Evolutionary conservation across 257 asterid species (phyloP), one percentile per base, ranked within the genome.

Genomic region (Solanum etuberosum): DNA sequence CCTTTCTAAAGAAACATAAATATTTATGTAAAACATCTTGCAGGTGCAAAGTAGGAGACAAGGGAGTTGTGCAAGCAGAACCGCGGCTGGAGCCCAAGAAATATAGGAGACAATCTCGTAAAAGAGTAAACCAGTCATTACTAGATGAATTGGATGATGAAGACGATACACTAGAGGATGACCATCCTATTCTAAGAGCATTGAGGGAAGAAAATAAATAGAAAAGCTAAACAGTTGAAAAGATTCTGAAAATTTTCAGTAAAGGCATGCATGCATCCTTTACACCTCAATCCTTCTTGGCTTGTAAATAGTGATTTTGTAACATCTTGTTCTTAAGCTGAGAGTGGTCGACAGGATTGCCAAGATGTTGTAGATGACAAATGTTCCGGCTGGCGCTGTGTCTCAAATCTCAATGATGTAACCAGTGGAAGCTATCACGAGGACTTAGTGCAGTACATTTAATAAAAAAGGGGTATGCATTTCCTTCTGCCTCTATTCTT

Each of bases 81-180:
- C 99, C 99, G 6, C 93, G 98, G 86, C 86, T 95, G 91, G 97
- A 97, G 87, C 86, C 91, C 9, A 97, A 97, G 92, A 96, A 95
- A 91, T 98, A 95, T 91, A 92, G 99, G 91, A 94, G 99, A 90
- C 94, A 88, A 87, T 97, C 99, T 15, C 99, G 99, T 85, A 97
- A 95, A 93, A 90, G 77, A n/a, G 89, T 94, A 85, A 97, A 95
- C 84, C 99, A 97, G 90, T 96, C 98, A 25, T 27, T 96, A 43
- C 91, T 94, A 59, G 94, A 93, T 86, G 98, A 91, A 86, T 80
- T 94, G 89, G 96, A 97, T 16, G 97, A 94, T 8, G 93, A 94
- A 7, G 94, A 93, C 20, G 93, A 94, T 70, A 61, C 46, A 42
- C 37, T 54, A 59, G 90, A 93, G 42, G 87, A 74, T 35, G 93